Conservation (phyloP, 2,329 filamentous ascomycete genomes). For the Trichoderma sp. region DNA sequence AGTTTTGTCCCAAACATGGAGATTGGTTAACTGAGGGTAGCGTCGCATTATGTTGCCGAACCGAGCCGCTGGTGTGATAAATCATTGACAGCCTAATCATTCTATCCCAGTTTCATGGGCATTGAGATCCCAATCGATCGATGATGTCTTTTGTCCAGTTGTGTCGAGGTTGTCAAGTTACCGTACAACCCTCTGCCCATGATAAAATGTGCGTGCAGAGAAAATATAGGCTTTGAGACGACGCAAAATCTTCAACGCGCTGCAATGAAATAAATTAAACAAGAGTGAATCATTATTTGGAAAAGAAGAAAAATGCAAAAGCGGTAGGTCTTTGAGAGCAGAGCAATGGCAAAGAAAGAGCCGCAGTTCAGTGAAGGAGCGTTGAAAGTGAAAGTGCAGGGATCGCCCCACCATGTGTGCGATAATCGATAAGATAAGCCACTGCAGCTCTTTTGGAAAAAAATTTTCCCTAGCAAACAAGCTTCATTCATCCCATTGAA, state of each 20-base stretch:
- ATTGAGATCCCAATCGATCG: too few relatives aligned
- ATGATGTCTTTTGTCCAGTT: neutral
- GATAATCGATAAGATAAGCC: conserved; percentile 25
- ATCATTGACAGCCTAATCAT: neutral
- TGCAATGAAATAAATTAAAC: neutral
- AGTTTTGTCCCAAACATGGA: neutral
- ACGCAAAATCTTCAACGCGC: neutral
- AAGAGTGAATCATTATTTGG: neutral
- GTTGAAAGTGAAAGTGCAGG: neutral
- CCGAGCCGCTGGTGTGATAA: neutral
- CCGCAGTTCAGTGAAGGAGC: neutral
- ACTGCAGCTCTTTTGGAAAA: neutral
- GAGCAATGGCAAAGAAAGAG: neutral
- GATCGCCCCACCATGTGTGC: neutral
- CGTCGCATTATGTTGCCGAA: neutral
- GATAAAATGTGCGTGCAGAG: neutral
- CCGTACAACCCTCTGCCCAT: neutral
- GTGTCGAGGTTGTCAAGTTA: neutral
- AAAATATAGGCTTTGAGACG: neutral
- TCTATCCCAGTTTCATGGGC: neutral
- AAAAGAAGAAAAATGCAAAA: too few relatives aligned
- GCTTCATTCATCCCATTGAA: neutral
- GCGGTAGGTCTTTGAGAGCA: neutral
- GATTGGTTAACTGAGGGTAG: neutral
- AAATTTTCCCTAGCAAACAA: conserved; percentile 16